phyloP scores from a whole-genome alignment of 352 stramenopile genomes.

The Phytopythium cucurbitacearum region DNA sequence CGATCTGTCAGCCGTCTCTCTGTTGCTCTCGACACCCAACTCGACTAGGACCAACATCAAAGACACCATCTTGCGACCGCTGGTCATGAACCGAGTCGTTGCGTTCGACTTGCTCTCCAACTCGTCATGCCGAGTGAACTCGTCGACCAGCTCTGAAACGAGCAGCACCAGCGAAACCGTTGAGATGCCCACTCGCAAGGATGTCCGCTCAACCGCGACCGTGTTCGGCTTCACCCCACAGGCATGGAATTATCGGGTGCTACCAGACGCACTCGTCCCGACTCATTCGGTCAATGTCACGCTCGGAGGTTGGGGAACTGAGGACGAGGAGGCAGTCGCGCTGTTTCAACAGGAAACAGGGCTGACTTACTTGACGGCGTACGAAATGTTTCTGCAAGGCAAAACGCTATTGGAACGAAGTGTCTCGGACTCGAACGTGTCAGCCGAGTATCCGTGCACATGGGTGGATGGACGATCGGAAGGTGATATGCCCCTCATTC shows the following conservation, averaged over 20 bases:
- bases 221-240: constrained; percentile 30
- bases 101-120: constrained; percentile 26
- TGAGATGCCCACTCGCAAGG: constrained; percentile 20
- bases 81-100: constrained; percentile 16
- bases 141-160: background rate
- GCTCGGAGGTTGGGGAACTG: background rate
- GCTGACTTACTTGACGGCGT: constrained; percentile 19
- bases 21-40: constrained; percentile 1
- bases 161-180: constrained; percentile 13
- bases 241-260: constrained; percentile 38
- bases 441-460: constrained; percentile 22
- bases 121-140: constrained; percentile 20
- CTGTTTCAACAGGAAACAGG: constrained; percentile 14
- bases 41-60: constrained; percentile 14
- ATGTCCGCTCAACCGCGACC: constrained; percentile 28
- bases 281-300: constrained; percentile 14
- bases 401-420: constrained; percentile 34
- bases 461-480: constrained; percentile 17
- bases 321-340: constrained; percentile 7
- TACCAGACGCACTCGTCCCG: constrained; percentile 17
- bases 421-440: constrained; percentile 29
- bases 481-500: background rate
- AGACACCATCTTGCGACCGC: constrained; percentile 30
- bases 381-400: constrained; percentile 38
- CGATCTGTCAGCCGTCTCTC: constrained; percentile 17